phyloP scores from a whole-genome alignment of 2,329 filamentous ascomycete species.

The Monilinia laxa region DNA sequence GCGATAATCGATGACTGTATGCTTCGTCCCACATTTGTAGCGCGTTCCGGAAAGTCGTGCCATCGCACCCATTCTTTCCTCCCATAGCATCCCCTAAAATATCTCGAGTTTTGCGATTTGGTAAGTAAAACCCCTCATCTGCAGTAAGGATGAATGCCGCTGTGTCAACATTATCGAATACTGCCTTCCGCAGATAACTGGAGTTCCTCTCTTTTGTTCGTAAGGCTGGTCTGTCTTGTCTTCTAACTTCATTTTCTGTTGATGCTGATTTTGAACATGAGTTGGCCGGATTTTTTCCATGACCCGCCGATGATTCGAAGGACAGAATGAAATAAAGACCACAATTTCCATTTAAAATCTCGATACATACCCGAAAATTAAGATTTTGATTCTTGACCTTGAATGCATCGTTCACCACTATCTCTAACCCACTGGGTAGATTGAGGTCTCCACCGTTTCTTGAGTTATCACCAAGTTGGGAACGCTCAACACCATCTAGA shows the following conservation, averaged over 20 bases:
- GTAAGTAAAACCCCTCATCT: constrained; percentile 31
- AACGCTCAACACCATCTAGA: constrained; percentile 23
- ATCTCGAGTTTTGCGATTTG: constrained; percentile 28
- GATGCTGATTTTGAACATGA: neutral
- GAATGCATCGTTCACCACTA: constrained; percentile 18
- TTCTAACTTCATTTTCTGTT: neutral
- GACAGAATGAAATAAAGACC: constrained; percentile 26
- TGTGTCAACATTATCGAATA: constrained; percentile 31
- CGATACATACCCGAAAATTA: constrained; percentile 26
- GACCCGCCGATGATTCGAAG: constrained; percentile 22
- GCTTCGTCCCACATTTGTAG: constrained; percentile 32
- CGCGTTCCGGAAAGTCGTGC: constrained; percentile 12
- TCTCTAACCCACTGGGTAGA: constrained; percentile 22
- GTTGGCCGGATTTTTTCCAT: neutral
- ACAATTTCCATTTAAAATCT: constrained; percentile 23
- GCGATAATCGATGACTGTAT: constrained; percentile 24
- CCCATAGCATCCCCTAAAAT: constrained; percentile 30
- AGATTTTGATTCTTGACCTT: constrained; percentile 5
- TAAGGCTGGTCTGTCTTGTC: neutral
- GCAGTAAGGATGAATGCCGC: constrained; percentile 29
- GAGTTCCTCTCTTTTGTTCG: constrained; percentile 12
- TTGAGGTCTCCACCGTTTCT: neutral
- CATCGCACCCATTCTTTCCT: constrained; percentile 25
- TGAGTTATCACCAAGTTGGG: constrained; percentile 3
- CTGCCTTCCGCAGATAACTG: constrained; percentile 26